These are phyloP conservation scores for Hypoxylon sp. DNA, from an alignment of 2,329 filamentous ascomycete genomes.

Conservation along the genomic window DNA sequence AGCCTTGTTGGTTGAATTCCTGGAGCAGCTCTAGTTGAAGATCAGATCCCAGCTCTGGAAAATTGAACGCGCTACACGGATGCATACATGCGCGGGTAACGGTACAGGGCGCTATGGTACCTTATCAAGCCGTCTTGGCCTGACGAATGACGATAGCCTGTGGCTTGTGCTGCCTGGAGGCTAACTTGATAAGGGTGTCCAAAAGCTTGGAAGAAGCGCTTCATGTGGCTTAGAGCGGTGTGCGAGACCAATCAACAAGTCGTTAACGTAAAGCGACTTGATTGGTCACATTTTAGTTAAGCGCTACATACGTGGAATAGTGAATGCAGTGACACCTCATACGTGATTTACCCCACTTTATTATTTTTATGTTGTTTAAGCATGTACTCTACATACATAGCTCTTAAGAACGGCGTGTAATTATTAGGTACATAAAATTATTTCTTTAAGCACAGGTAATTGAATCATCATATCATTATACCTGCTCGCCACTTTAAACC, in stretches of 20 bases:
- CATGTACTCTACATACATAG: background rate
- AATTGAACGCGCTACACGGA: conserved; percentile 33
- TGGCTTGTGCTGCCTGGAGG: background rate
- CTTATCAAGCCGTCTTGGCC: conserved; percentile 9
- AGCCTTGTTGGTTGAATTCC: conserved; percentile 23
- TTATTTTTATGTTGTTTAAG: conserved; percentile 5
- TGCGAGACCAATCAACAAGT: background rate
- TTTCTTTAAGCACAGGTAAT: conserved; percentile 6
- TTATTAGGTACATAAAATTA: conserved; percentile 9
- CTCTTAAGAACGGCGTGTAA: background rate
- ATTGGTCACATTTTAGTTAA: conserved; percentile 11
- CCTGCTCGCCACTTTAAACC: conserved; percentile 15
- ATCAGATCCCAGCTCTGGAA: conserved; percentile 28
- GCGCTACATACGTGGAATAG: conserved; percentile 2
- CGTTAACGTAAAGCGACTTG: background rate
- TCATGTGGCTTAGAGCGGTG: conserved; percentile 15
- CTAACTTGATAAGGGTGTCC: background rate
- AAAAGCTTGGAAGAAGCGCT: background rate
- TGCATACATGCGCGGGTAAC: conserved; percentile 7
- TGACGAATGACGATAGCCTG: background rate
- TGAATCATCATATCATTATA: background rate
- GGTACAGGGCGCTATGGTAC: conserved; percentile 5
- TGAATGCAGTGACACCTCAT: conserved; percentile 29
- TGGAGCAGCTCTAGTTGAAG: conserved; percentile 12
- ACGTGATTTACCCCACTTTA: conserved; percentile 27